phyloP scores from a whole-genome alignment of 441 rosid genomes.

The Capsella rubella region DNA sequence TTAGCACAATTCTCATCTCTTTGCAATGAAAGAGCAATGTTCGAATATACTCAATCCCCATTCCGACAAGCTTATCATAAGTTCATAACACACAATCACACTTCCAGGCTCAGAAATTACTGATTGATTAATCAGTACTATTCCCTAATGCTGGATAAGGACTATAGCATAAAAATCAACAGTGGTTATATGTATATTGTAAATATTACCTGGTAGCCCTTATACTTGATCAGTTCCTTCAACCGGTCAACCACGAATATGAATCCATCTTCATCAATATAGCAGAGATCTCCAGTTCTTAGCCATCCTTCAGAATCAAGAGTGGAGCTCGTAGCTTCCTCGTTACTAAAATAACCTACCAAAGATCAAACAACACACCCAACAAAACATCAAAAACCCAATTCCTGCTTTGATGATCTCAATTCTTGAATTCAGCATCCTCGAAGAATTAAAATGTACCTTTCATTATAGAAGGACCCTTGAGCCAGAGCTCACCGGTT shows the following conservation, averaged over 20 bases:
- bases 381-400: neutral
- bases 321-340: constrained; percentile 83
- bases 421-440: neutral
- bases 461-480: constrained; percentile 92
- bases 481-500: constrained; percentile 97
- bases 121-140: neutral
- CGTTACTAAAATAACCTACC: constrained; percentile 82
- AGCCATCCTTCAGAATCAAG: constrained; percentile 90
- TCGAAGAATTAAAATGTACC: constrained; percentile 43
- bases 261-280: constrained; percentile 88
- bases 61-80: constrained; percentile 6
- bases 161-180: neutral
- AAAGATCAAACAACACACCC: constrained; percentile 9
- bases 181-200: neutral
- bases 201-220: constrained; percentile 84
- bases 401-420: neutral
- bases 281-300: constrained; percentile 93
- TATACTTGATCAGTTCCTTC: constrained; percentile 94
- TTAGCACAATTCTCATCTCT: constrained; percentile 18
- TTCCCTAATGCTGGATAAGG: neutral
- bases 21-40: neutral
- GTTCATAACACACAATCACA: neutral
- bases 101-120: neutral
- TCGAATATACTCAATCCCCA: neutral
- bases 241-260: constrained; percentile 87